Evolutionary conservation across 441 rosid species (phyloP).

Genomic region (Populus hybrid): DNA sequence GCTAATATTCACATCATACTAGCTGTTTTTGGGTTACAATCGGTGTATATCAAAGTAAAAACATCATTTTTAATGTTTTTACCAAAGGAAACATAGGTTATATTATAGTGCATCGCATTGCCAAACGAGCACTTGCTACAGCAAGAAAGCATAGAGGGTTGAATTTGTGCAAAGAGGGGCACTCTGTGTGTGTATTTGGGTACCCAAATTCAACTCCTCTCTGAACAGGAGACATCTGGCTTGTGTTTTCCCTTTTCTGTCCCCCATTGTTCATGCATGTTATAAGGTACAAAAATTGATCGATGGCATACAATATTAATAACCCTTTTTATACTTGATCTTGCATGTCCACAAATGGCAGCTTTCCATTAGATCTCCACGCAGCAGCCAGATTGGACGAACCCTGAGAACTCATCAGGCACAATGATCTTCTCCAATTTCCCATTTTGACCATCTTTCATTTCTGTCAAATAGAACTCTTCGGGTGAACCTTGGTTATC

Average conservation of each 20-base stretch:
- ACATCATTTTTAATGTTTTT: too few relatives aligned
- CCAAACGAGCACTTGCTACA: too few relatives aligned
- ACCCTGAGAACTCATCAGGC: constrained; percentile 26
- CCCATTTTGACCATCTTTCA: constrained; percentile 23
- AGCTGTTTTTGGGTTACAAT: too few relatives aligned
- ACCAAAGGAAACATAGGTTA: too few relatives aligned
- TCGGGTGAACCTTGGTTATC: constrained; percentile 37
- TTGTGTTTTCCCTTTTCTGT: background rate
- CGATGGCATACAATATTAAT: background rate
- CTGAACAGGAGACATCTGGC: too few relatives aligned
- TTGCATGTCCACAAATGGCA: background rate
- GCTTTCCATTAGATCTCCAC: constrained; percentile 29
- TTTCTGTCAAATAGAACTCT: constrained; percentile 19
- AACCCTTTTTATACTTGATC: background rate
- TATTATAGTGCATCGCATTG: too few relatives aligned
- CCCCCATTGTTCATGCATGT: background rate
- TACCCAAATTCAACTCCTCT: too few relatives aligned
- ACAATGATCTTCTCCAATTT: constrained; percentile 26
- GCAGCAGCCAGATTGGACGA: constrained; percentile 41
- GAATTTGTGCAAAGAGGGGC: too few relatives aligned
- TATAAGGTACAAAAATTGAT: background rate
- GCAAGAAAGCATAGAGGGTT: too few relatives aligned
- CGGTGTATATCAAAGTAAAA: too few relatives aligned
- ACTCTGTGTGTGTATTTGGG: too few relatives aligned
- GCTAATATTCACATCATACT: too few relatives aligned